These are phyloP conservation scores for Kwoniella pini DNA, from an alignment of 768 basidiomycete genomes.

Conservation along the genomic window DNA sequence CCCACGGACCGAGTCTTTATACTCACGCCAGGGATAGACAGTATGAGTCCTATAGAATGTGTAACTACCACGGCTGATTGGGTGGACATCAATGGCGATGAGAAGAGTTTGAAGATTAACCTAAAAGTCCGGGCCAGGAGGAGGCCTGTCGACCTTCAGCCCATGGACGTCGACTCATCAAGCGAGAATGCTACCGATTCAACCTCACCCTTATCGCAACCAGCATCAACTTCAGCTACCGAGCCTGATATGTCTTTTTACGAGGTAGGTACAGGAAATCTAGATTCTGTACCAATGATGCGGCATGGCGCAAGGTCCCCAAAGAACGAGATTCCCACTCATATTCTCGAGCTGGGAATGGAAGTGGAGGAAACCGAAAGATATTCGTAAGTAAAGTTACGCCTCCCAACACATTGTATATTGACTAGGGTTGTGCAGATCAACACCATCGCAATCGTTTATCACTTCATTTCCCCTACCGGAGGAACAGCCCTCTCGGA, in stretches of 20 bases:
- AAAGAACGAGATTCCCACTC: constrained; percentile 21
- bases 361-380: constrained; percentile 51
- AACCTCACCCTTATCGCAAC: neutral
- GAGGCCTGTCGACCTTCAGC: neutral
- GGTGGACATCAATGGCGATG: constrained; percentile 45
- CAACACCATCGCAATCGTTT: constrained; percentile 32
- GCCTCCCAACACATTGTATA: no score
- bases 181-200: neutral
- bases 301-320: neutral
- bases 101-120: constrained; percentile 36
- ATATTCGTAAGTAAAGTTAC: constrained; percentile 38
- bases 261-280: neutral
- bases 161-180: neutral
- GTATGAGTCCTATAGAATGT: constrained; percentile 48
- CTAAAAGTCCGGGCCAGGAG: constrained; percentile 36
- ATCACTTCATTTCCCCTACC: constrained; percentile 43
- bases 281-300: constrained; percentile 19
- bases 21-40: constrained; percentile 32
- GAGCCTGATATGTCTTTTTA: no score
- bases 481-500: constrained; percentile 37
- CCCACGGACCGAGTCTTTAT: constrained; percentile 29
- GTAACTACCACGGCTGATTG: constrained; percentile 48
- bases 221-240: neutral
- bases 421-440: constrained; percentile 18
- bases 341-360: constrained; percentile 51